phyloP scores from a whole-genome alignment of 331 rosid genomes.

The Arachis monticola region DNA sequence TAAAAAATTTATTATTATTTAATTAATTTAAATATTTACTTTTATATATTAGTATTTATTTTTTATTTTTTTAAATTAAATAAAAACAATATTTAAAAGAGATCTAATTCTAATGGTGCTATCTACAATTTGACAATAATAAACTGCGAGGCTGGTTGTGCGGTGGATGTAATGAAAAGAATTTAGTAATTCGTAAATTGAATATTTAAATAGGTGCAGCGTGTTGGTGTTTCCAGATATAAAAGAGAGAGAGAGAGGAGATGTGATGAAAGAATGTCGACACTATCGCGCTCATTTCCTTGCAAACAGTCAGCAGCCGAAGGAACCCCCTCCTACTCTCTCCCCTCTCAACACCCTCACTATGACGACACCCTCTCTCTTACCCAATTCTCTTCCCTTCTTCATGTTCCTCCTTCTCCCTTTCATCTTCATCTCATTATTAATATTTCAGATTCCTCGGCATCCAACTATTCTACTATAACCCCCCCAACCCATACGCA shows the following conservation, averaged over 20 bases:
- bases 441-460: constrained; percentile 10
- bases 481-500: background rate
- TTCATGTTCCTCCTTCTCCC: background rate
- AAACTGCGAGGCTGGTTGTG: no score
- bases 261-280: constrained; percentile 64
- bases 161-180: no score
- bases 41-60: no score
- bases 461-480: background rate
- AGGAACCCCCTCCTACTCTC: background rate
- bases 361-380: constrained; percentile 69
- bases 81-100: no score
- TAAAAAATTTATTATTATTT: no score
- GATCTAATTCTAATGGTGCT: no score
- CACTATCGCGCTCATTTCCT: constrained; percentile 50
- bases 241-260: background rate
- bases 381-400: constrained; percentile 30
- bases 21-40: no score
- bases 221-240: background rate
- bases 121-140: no score
- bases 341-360: constrained; percentile 17
- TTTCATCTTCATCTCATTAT: background rate
- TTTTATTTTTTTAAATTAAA: no score
- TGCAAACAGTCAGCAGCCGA: constrained; percentile 18
- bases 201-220: background rate
- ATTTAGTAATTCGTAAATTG: no score